These are phyloP conservation scores for Pythium periplocum DNA, from an alignment of 352 stramenopile genomes.

Conservation along the genomic window DNA sequence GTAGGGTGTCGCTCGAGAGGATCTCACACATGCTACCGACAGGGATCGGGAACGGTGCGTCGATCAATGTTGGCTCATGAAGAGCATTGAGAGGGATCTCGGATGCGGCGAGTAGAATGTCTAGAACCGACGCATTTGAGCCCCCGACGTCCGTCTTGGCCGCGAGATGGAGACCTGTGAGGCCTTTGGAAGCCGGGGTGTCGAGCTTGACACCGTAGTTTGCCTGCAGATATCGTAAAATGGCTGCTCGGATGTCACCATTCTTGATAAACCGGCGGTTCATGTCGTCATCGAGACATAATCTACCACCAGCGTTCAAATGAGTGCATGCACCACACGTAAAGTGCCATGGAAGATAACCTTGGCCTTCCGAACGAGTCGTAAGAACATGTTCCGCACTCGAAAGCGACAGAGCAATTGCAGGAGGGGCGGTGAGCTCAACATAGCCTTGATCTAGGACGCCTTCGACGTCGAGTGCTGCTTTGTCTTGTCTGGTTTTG, in stretches of 20 bases:
- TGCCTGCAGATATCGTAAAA: constrained; percentile 32
- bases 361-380: constrained; percentile 13
- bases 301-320: constrained; percentile 14
- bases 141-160: constrained; percentile 43
- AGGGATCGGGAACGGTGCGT: constrained; percentile 28
- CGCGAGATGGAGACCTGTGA: constrained; percentile 31
- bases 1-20: constrained; percentile 9
- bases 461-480: constrained; percentile 43
- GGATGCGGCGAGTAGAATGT: constrained; percentile 30
- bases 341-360: constrained; percentile 58
- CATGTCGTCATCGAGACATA: constrained; percentile 55
- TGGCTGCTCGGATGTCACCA: constrained; percentile 24
- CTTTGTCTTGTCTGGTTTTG: constrained; percentile 44
- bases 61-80: constrained; percentile 50
- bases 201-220: constrained; percentile 34
- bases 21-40: constrained; percentile 24
- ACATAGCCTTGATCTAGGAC: constrained; percentile 41
- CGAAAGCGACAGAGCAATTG: constrained; percentile 32
- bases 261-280: constrained; percentile 30
- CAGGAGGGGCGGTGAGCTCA: constrained; percentile 24
- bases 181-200: constrained; percentile 17
- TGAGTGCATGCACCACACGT: constrained; percentile 48
- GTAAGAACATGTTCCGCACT: constrained; percentile 27
- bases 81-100: constrained; percentile 38
- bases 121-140: constrained; percentile 42